A percentile compares a stretch with the other conserved stretches of the same genome.
These are phyloP conservation scores for Amanita phalloides DNA, from an alignment of 768 basidiomycete genomes.

Conservation along the genomic window DNA sequence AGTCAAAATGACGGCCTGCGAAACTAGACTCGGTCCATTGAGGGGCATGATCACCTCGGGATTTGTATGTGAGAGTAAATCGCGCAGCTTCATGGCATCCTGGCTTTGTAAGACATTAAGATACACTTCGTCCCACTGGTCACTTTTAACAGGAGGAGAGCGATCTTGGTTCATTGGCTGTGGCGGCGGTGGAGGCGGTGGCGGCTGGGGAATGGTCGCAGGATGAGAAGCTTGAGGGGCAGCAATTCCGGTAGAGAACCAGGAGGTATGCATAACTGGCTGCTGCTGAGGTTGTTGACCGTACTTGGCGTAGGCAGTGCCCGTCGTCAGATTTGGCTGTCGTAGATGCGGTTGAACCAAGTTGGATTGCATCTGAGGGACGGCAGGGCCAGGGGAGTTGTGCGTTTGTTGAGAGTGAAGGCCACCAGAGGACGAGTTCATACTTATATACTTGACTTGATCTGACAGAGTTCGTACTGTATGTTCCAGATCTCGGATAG, in stretches of 20 bases:
- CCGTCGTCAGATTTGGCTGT: conserved; percentile 27
- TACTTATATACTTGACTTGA: conserved; percentile 70
- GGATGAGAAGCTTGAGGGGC: conserved; percentile 80
- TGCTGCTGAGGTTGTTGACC: conserved; percentile 25
- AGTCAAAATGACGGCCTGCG: conserved; percentile 77
- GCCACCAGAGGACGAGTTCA: conserved; percentile 28
- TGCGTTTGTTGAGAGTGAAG: conserved; percentile 31
- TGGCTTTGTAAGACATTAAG: conserved; percentile 67
- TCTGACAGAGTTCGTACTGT: conserved; percentile 66
- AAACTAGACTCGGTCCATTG: conserved; percentile 57
- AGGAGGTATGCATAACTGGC: conserved; percentile 34
- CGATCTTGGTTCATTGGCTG: conserved; percentile 27
- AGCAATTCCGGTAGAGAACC: conserved; percentile 59
- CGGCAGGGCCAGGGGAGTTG: conserved; percentile 28
- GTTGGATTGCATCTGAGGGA: conserved; percentile 25
- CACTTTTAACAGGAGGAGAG: conserved; percentile 45
- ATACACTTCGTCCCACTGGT: conserved; percentile 83
- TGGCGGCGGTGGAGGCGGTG: conserved; percentile 34
- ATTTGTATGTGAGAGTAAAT: conserved; percentile 61
- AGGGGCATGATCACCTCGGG: conserved; percentile 76
- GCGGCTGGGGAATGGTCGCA: conserved; percentile 53
- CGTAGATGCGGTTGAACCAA: conserved; percentile 30
- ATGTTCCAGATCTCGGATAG: conserved; percentile 75
- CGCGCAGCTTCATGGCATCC: conserved; percentile 63
- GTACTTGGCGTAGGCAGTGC: conserved; percentile 24